Base-by-base conservation (phyloP, 495 filamentous ascomycete species). In the Ascobolus immersus region DNA sequence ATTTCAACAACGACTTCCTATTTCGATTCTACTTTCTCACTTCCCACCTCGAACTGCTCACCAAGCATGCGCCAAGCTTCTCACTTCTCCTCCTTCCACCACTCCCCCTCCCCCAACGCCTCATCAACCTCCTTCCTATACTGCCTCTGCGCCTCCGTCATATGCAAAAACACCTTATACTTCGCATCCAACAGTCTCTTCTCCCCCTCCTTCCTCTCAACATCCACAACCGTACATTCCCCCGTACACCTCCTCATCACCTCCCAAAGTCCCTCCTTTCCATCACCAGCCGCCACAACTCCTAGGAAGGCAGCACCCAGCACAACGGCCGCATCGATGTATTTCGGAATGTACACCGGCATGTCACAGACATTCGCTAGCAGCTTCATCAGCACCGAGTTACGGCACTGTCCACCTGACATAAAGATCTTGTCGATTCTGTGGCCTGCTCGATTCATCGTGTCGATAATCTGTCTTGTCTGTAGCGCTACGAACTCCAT, bases 221-320 rank as follows among this genome's bases (percentile, higher is more conserved):
- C 77, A 52, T 66, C 56, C 2, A 91, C 69, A 36, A 76, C 65
- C 48, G 67, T 75, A n/a, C 86, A 84, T 17, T 78, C 72, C 56
- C 91, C 91, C 54, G 71, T 82, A 75, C 92, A 91, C 21, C 81
- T 69, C 52, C 86, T 76, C 86, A 96, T 96, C 45, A 96, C 92
- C 35, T 68, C 62, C 86, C 84, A 96, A 37, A 96, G 55, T 26
- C 69, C 64, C 56, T 91, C 82, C 1, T 73, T 81, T n/a, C n/a
- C n/a, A 38, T 69, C 68, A 9, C 84, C 84, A 15, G 80, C 86
- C 31, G 86, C 86, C 53, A 94, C 94, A 10, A 77, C 86, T 18
- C 82, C 86, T 14, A 94, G 62, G 82, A 96, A 94, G 7, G 86
- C 86, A 19, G 86, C 84, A 12, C 86, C 86, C 44, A 92, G 80